Evolutionary conservation across 768 basidiomycete genomes (phyloP), one percentile per base, ranked within the genome.

Genomic region (Pulveroboletus frians): DNA sequence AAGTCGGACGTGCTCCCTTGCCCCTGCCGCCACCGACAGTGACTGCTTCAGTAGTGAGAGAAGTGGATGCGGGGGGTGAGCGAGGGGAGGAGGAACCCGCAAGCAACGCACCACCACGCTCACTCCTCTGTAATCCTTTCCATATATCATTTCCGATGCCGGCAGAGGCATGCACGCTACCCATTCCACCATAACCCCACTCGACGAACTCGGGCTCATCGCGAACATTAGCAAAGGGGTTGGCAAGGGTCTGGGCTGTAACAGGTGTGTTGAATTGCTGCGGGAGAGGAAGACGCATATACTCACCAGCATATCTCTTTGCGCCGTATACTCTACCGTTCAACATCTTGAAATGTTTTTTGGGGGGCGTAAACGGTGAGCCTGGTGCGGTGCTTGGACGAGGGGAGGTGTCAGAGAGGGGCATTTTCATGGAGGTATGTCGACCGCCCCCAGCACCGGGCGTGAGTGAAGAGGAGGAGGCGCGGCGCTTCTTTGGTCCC

Each of bases 181-280:
- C 91, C 84, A 92, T 85, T 3, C 88, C 88, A 29, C 88, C 88
- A 50, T 86, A 88, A 0, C 92, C 92, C 92, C 92, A 94, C 66
- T 94, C 92, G 14, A 92, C 88, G 57, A 94, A 94, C 62, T 85
- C 85, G 29, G 86, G 85, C 0, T 83, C 78, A 26, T 82, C 81
- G 5, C 74, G 73, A 13, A 73, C 81, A 49, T 74, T 82, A 6
- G 78, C 83, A 54, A 88, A 88, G 0, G 76, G 81, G 58, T 88
- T 83, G 5, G 69, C 66, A 43, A 69, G 69, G 10, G 60, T 62
- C 31, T 71, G 68, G 42, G 61, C 61, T 58, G 17, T 27, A 4
- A 49, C 17, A 0, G n/a, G 38, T 23, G 43, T 1, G 32, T 31
- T 43, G 6, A 27, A 41, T 38, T 11, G 6, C n/a, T 23, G 14